These are phyloP conservation scores for Leccinum idahoense DNA, from an alignment of 1,284 basidiomycete genomes.

Conservation along the genomic window DNA sequence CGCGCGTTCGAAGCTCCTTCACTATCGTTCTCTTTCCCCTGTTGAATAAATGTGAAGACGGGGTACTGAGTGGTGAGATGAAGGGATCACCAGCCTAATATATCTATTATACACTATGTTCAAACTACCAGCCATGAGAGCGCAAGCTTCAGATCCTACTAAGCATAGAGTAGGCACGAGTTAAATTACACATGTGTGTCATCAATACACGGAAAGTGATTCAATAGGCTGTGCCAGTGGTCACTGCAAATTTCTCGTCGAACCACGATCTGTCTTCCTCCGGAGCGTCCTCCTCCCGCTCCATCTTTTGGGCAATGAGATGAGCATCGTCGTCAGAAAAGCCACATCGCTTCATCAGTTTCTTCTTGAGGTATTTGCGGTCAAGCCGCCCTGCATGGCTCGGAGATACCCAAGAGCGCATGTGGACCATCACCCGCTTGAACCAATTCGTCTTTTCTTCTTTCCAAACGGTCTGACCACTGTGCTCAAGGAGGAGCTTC, in stretches of 20 bases:
- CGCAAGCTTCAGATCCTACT: neutral
- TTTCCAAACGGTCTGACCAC: conserved; percentile 16
- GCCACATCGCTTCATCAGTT: conserved; percentile 22
- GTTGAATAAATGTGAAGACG: too few species aligned
- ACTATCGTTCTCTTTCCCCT: neutral
- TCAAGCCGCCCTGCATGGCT: conserved; percentile 9
- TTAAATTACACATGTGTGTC: neutral
- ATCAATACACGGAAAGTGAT: neutral
- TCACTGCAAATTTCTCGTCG: conserved; percentile 16
- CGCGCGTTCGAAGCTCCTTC: too few species aligned
- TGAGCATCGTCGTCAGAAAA: conserved; percentile 22
- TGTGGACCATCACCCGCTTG: conserved; percentile 26
- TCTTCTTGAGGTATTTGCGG: conserved; percentile 14
- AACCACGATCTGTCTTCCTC: conserved; percentile 19
- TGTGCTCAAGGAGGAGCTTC: conserved; percentile 18
- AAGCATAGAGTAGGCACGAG: neutral
- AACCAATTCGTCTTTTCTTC: conserved; percentile 26
- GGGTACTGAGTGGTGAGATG: neutral
- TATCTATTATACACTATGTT: conserved; percentile 1
- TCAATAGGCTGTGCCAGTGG: neutral
- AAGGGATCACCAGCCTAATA: neutral
- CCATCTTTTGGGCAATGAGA: conserved; percentile 17
- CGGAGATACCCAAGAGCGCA: conserved; percentile 20
- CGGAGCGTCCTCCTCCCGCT: conserved; percentile 9
- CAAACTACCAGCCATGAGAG: neutral